Conservation (phyloP, 1,284 basidiomycete species). For the Moesziomyces antarcticus region DNA sequence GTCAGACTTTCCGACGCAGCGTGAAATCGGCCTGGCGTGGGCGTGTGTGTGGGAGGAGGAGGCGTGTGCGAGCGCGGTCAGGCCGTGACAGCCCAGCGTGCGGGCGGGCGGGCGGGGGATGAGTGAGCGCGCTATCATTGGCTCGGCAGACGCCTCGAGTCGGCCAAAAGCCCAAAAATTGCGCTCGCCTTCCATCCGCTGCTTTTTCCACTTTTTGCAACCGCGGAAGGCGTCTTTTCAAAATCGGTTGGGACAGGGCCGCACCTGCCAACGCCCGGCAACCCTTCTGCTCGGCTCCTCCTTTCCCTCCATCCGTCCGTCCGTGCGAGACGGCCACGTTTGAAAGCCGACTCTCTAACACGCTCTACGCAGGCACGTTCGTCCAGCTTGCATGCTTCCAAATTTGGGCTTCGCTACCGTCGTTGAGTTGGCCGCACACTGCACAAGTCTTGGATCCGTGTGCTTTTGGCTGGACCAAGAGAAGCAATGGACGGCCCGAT, state of each 20-base stretch:
- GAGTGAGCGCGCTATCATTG: conserved; percentile 1
- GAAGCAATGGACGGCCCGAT: too few relatives aligned
- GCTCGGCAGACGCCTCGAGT: neutral
- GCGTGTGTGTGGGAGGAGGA: neutral
- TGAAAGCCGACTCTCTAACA: neutral
- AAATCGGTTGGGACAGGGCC: neutral
- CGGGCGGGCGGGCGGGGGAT: neutral
- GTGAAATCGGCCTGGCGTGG: neutral
- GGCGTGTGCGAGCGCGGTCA: neutral
- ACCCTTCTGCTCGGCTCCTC: too few relatives aligned
- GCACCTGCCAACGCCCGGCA: too few relatives aligned
- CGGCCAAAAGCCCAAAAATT: neutral
- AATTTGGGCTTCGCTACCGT: too few relatives aligned
- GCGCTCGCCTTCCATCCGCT: neutral
- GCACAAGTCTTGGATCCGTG: too few relatives aligned
- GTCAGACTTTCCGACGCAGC: too few relatives aligned
- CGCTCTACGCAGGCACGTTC: neutral
- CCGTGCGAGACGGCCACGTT: neutral
- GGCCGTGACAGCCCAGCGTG: neutral
- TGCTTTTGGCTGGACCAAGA: too few relatives aligned
- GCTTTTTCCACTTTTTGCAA: neutral
- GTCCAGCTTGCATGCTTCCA: too few relatives aligned
- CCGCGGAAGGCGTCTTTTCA: neutral
- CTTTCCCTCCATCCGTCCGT: neutral
- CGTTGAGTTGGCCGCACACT: too few relatives aligned